Evolutionary conservation across 1,284 basidiomycete species (phyloP).

Genomic region (Apiotrichum veenhuisii): DNA sequence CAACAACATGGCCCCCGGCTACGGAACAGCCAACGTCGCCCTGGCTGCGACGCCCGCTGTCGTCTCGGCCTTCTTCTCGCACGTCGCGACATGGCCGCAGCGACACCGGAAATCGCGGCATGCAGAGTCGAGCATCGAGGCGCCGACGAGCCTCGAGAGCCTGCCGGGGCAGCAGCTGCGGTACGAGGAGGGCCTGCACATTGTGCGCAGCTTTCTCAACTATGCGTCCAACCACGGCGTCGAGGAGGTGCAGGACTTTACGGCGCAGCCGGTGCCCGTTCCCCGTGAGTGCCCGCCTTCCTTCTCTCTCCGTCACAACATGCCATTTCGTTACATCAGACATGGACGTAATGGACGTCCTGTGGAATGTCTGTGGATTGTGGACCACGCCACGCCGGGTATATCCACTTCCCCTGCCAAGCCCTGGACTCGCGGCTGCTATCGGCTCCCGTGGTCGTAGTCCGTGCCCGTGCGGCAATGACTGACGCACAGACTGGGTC

Average conservation of each 20-base stretch:
- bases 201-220: slow-evolving; percentile 42
- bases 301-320: no score
- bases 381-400: no score
- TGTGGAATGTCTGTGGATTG: no score
- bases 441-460: no score
- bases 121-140: neutral
- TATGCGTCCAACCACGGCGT: slow-evolving; percentile 44
- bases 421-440: neutral
- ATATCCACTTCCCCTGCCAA: neutral
- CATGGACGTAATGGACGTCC: no score
- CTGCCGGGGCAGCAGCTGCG: slow-evolving; percentile 40
- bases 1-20: slow-evolving; percentile 1
- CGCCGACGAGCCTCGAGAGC: slow-evolving; percentile 7
- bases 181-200: slow-evolving; percentile 46
- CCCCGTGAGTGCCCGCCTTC: slow-evolving; percentile 42
- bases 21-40: slow-evolving; percentile 24
- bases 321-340: neutral
- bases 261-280: slow-evolving; percentile 45
- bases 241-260: slow-evolving; percentile 51
- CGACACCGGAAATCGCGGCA: slow-evolving; percentile 10
- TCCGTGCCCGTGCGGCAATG: neutral
- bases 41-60: slow-evolving; percentile 43
- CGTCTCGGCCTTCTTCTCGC: slow-evolving; percentile 43
- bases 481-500: slow-evolving; percentile 40
- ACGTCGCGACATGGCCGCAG: slow-evolving; percentile 30